Conservation (phyloP, 2,329 filamentous ascomycete species). For the Allantophomopsis lycopodina region DNA sequence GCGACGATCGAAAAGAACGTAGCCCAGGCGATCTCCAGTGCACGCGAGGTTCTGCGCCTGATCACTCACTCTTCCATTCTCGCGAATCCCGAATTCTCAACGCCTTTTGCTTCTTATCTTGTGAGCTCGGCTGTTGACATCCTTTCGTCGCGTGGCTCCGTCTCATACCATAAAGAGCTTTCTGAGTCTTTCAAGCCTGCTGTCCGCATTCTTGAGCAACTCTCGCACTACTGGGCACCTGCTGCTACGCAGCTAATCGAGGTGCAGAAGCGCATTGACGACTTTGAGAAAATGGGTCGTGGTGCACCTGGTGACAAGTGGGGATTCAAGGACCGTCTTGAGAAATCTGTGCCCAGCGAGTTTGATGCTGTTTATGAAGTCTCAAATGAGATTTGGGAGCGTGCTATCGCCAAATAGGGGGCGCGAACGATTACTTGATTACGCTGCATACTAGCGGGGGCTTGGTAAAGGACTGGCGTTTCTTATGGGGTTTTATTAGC, state of each 20-base stretch:
- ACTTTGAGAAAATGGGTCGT: background rate
- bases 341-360: background rate
- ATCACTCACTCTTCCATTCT: constrained; percentile 5
- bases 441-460: too few species aligned
- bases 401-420: background rate
- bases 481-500: too few species aligned
- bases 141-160: background rate
- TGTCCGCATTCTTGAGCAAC: background rate
- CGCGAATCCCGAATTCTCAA: constrained; percentile 24
- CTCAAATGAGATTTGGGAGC: background rate
- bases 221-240: background rate
- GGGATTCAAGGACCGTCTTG: background rate
- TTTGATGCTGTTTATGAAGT: background rate
- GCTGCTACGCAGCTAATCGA: background rate
- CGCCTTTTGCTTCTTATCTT: constrained; percentile 48
- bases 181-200: background rate
- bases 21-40: constrained; percentile 21
- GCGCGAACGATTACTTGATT: too few species aligned
- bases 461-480: too few species aligned
- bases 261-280: background rate
- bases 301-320: background rate
- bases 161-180: background rate
- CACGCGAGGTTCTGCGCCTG: constrained; percentile 35
- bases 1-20: constrained; percentile 30
- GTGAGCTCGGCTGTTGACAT: constrained; percentile 53